A percentile compares a stretch with the other conserved stretches of the same genome.
Conservation (phyloP, 495 filamentous ascomycete genomes). For the Penicillium paradoxum region DNA sequence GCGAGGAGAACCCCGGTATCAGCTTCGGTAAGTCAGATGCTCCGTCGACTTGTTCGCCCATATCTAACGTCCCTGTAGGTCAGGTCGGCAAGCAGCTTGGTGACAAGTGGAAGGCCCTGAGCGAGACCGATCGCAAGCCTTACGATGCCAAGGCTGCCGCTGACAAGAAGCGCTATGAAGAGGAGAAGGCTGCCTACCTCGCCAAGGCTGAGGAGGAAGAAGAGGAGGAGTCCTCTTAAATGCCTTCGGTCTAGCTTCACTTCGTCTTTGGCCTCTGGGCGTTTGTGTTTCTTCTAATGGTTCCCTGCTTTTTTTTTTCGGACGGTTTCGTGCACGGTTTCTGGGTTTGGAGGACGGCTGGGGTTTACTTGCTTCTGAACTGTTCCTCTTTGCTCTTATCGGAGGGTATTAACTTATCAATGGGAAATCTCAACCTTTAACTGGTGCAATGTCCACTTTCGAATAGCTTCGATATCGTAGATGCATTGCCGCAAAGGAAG, state of each 20-base stretch:
- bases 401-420: conserved; percentile 31
- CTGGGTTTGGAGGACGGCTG: conserved; percentile 40
- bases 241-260: conserved; percentile 10
- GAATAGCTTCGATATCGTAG: not conserved
- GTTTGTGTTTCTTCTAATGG: conserved; percentile 38
- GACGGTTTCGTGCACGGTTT: conserved; percentile 29
- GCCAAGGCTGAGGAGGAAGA: conserved; percentile 44
- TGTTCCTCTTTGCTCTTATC: conserved; percentile 7
- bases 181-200: conserved; percentile 91
- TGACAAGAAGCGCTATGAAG: conserved; percentile 98
- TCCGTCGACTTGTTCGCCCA: not conserved
- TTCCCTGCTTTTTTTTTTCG: conserved; percentile 22
- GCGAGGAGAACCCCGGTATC: conserved; percentile 97
- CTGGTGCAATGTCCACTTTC: not conserved
- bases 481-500: not conserved
- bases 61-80: conserved; percentile 46
- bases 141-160: conserved; percentile 93
- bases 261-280: conserved; percentile 30
- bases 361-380: conserved; percentile 38
- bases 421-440: conserved; percentile 30
- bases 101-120: conserved; percentile 95
- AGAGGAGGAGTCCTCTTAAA: conserved; percentile 52
- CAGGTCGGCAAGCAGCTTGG: conserved; percentile 97
- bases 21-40: conserved; percentile 67
- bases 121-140: conserved; percentile 79